phyloP scores from a whole-genome alignment of 768 basidiomycete species.

The Baorangia bicolor region DNA sequence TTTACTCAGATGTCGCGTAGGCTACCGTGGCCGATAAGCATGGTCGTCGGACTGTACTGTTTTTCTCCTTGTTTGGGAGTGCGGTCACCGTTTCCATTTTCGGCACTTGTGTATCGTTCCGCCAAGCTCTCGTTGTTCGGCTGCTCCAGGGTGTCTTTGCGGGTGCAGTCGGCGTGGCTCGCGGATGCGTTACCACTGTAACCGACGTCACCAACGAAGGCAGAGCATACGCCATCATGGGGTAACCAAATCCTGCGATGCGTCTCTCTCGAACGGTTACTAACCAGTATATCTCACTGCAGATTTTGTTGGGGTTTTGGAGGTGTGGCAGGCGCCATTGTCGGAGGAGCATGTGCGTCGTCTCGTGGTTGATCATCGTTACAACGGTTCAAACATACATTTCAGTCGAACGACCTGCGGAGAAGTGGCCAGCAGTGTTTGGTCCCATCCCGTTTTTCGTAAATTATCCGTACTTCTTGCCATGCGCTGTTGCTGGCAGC shows the following conservation, averaged over 20 bases:
- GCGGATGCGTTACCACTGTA: conserved; percentile 82
- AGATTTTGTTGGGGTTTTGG: conserved; percentile 97
- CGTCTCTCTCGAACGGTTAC: not conserved
- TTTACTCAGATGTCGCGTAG: conserved; percentile 34
- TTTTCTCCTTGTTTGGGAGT: conserved; percentile 82
- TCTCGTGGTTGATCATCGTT: not conserved
- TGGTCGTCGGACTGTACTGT: conserved; percentile 80
- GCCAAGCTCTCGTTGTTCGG: conserved; percentile 83
- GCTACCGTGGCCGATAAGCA: conserved; percentile 94
- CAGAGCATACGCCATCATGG: conserved; percentile 90
- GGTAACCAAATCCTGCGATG: conserved; percentile 39
- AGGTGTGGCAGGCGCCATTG: conserved; percentile 85
- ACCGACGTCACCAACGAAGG: conserved; percentile 93
- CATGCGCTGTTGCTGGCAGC: conserved; percentile 73
- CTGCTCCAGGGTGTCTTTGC: conserved; percentile 90
- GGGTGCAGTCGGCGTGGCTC: conserved; percentile 92
- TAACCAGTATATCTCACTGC: not conserved
- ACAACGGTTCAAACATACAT: conserved; percentile 7
- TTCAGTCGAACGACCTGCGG: conserved; percentile 77
- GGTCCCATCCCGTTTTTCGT: conserved; percentile 63
- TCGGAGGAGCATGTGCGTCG: conserved; percentile 77
- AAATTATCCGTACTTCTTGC: conserved; percentile 87
- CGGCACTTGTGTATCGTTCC: conserved; percentile 71
- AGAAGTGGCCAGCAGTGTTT: conserved; percentile 83
- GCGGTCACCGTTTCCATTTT: conserved; percentile 76